Evolutionary conservation across 345 rosid species (phyloP).

Genomic region (Erysimum cheiranthoides): DNA sequence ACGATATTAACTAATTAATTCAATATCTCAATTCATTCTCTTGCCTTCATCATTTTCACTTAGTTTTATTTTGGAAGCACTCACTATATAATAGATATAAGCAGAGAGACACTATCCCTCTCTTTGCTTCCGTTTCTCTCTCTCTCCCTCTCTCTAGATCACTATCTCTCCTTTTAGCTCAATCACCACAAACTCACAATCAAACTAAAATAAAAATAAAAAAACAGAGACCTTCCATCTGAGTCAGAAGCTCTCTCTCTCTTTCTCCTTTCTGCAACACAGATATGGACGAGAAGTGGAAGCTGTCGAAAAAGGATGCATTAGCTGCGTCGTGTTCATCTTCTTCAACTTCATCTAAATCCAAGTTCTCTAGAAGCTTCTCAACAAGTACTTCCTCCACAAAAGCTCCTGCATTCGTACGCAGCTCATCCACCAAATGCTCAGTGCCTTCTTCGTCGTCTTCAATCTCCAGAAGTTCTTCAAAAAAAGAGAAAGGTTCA

Average conservation of each 20-base stretch:
- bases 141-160: conserved; percentile 39
- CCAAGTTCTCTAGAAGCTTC: conserved; percentile 64
- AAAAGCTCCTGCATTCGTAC: conserved; percentile 56
- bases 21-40: conserved; percentile 22
- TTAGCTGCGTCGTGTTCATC: conserved; percentile 44
- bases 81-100: conserved; percentile 28
- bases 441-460: conserved; percentile 41
- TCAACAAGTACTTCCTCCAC: conserved; percentile 75
- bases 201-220: conserved; percentile 4
- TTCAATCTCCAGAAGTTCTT: conserved; percentile 56
- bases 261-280: neutral
- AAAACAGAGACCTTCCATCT: conserved; percentile 10
- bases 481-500: conserved; percentile 70
- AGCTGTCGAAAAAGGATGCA: conserved; percentile 59
- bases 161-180: conserved; percentile 33
- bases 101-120: conserved; percentile 15
- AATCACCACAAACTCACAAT: conserved; percentile 45
- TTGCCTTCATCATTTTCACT: conserved; percentile 21
- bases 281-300: conserved; percentile 85
- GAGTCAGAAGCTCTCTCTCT: conserved; percentile 21
- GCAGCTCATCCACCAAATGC: conserved; percentile 63
- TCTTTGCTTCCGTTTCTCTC: conserved; percentile 18
- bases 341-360: conserved; percentile 52
- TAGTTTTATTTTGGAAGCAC: conserved; percentile 18
- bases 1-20: neutral